Evolutionary conservation across 495 filamentous ascomycete species (phyloP), one percentile per base, ranked within the genome.

Genomic region (Pyronema domesticum): DNA sequence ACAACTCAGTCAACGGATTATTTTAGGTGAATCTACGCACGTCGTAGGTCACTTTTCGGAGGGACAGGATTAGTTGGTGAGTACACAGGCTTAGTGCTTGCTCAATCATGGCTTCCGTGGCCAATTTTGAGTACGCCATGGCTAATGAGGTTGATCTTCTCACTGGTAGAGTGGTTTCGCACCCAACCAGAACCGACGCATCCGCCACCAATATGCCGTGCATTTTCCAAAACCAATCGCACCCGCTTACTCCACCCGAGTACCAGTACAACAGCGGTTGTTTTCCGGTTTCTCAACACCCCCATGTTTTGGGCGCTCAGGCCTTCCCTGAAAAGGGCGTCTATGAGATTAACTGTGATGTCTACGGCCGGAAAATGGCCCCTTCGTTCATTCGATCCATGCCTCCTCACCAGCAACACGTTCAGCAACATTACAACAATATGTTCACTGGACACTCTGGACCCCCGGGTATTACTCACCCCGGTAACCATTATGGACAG

Each of bases 161-260:
- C 46, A 18, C 50, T 39, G 52, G 37, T 46, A 54, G 52, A 54
- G 52, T 54, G 52, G 50, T 42, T 19, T 47, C 53, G 44, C 14
- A 40, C 42, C 52, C 40, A 46, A 44, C 37, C 48, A 54, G 42
- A 55, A 46, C 37, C 54, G 54, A 56, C 9, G 18, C 46, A 23
- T 53, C 50, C 50, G 34, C 40, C 54, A 30, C 23, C 23, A 47
- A 33, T 34, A 65, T 65, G 63, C 63, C 63, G 42, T 58, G 58
- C 55, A 47, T 58, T 18, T 65, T 59, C 43, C 57, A 54, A 37
- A 49, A 59, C 9, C 62, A 62, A 42, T 57, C 61, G 19, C 57
- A 58, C 43, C 63, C 63, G 6, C 62, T 60, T n/a, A 65, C 63
- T 45, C 63, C 63, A 8, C 63, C 63, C 14, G 63, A 65, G 37